Evolutionary conservation across 2,329 filamentous ascomycete genomes (phyloP).

Genomic region (Didymellaceae sp.): DNA sequence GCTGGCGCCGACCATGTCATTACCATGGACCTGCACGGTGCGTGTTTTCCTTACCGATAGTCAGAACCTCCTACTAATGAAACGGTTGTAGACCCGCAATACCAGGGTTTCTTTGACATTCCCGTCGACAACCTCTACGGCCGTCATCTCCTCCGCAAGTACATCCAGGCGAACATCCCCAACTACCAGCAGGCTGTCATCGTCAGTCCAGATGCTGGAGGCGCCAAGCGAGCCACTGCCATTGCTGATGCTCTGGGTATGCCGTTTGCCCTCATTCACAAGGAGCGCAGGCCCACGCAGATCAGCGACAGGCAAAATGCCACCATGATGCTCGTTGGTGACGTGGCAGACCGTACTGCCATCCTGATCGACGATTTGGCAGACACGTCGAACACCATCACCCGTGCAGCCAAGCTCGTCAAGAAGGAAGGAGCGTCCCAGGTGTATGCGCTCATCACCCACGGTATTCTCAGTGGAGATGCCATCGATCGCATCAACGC

Average conservation of each 20-base stretch:
- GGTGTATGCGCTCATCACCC: slow-evolving; percentile 91
- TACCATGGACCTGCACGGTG: slow-evolving; percentile 80
- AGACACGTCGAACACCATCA: slow-evolving; percentile 97
- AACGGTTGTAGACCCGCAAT: slow-evolving; percentile 80
- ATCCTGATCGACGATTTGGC: slow-evolving; percentile 94
- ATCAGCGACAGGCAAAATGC: slow-evolving; percentile 81
- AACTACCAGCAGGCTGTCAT: slow-evolving; percentile 87
- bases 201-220: slow-evolving; percentile 94
- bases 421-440: slow-evolving; percentile 90
- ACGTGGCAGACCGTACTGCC: slow-evolving; percentile 79
- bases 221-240: slow-evolving; percentile 92
- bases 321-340: slow-evolving; percentile 93
- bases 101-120: slow-evolving; percentile 98
- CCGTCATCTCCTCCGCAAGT: slow-evolving; percentile 72
- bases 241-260: slow-evolving; percentile 93
- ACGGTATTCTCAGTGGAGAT: slow-evolving; percentile 93
- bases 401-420: slow-evolving; percentile 91
- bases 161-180: slow-evolving; percentile 80
- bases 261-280: slow-evolving; percentile 97
- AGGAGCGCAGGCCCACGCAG: slow-evolving; percentile 89
- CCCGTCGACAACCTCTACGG: slow-evolving; percentile 98
- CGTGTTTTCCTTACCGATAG: not conserved
- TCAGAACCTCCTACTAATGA: slow-evolving; percentile 14
- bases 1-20: slow-evolving; percentile 96
- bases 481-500: slow-evolving; percentile 94